Percentiles rank a stretch among this genome's conserved stretches.
phyloP scores from a whole-genome alignment of 495 filamentous ascomycete genomes.

The Letharia columbiana region DNA sequence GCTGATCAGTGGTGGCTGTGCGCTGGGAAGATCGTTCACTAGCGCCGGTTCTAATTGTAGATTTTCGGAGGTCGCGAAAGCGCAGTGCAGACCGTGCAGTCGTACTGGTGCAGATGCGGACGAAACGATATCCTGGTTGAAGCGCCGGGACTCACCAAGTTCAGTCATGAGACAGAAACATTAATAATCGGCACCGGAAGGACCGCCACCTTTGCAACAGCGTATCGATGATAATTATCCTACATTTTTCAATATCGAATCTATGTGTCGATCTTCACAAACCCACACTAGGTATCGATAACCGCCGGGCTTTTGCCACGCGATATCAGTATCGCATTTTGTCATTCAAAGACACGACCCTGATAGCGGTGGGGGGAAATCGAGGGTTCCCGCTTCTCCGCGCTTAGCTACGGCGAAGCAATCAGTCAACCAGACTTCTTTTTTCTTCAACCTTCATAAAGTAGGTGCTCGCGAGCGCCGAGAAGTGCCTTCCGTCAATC shows the following conservation, averaged over 20 bases:
- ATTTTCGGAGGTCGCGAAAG: conserved; percentile 14
- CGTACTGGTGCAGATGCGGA: conserved; percentile 5
- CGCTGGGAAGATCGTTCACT: conserved; percentile 8
- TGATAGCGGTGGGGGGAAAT: not conserved
- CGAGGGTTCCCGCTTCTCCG: not conserved
- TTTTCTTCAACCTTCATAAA: too few relatives aligned
- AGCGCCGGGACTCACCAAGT: not conserved
- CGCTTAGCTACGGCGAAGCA: not conserved
- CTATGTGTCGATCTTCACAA: not conserved
- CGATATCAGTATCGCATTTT: not conserved
- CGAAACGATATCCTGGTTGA: conserved; percentile 1
- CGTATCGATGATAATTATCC: not conserved
- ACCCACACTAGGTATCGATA: not conserved
- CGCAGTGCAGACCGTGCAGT: conserved; percentile 7
- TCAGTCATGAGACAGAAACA: conserved; percentile 3
- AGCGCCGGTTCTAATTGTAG: conserved; percentile 16
- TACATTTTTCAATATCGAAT: not conserved
- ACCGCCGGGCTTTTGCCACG: conserved; percentile 5
- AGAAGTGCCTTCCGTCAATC: not conserved
- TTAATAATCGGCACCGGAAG: too few relatives aligned
- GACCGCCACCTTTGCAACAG: not conserved
- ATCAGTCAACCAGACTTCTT: not conserved
- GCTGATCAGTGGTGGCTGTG: conserved; percentile 12
- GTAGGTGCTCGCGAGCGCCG: not conserved
- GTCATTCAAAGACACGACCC: not conserved